Evolutionary conservation across 2,329 filamentous ascomycete species (phyloP), one percentile per base, ranked within the genome.

Genomic region (Bimuria novae-zelandiae): DNA sequence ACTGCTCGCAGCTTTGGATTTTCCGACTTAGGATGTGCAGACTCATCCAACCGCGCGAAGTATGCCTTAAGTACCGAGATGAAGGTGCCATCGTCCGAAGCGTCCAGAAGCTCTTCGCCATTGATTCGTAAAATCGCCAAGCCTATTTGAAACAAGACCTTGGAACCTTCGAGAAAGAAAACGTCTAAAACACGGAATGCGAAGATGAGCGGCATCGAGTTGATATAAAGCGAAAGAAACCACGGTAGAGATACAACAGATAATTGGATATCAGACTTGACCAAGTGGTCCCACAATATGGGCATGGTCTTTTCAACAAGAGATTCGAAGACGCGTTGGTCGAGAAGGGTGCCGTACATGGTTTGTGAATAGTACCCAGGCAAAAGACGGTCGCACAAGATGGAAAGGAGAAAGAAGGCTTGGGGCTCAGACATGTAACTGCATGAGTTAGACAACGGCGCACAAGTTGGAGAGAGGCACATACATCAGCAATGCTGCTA

Each of bases 281-380:
- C 89, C n/a, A 99, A 84, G 68, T 99, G 94, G 19, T 97, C 93
- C 92, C 94, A 99, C 14, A 99, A 83, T 53, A 99, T 89, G 1
- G 94, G 94, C 92, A 99, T 97, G 1, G 94, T 99, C 77, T 91
- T 94, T 74, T 99, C 94, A n/a, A 99, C 94, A 3, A 99, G 81
- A 2, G 90, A 95, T 76, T 99, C 94, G 66, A 99, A 99, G 12
- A 99, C 94, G 63, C 94, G 91, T 68, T 99, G 94, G 69, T 99
- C 94, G 33, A 99, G 83, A 4, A 99, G 81, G 1, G 94, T 99
- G 63, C 94, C 94, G 75, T 99, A 99, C 94, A 99, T 99, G 60
- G 95, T 99, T 16, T 89, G 95, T 4, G 93, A 97, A 75, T 99
- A 99, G 78, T 99, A 99, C 4, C 94, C 94, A 0, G 94, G 94